Base-by-base conservation (phyloP, 345 rosid genomes). In the Eucalyptus paniculata region DNA sequence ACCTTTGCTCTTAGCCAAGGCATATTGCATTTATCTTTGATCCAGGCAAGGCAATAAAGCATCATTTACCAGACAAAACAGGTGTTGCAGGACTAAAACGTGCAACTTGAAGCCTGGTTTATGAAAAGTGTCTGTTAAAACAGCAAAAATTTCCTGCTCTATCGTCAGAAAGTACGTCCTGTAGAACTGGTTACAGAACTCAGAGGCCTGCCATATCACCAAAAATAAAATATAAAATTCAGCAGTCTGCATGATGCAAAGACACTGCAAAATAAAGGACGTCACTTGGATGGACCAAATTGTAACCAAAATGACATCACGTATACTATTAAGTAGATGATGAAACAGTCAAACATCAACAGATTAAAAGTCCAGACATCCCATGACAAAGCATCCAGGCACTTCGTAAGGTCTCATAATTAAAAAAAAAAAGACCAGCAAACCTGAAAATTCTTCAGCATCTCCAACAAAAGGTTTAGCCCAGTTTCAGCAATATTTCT, bases 91-190 rank as follows among this genome's bases (percentile, higher is more conserved):
- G 89, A 98, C 98, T 80, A 94, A 91, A 89, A 98, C 99, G 88
- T 98, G 99, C 93, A 98, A 91, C 96, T 98, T 98, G 95, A 98
- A 98, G 86, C 99, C 99, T 90, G 99, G 99, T 92, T 98, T 98
- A 90, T 98, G 99, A 89, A 98, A 98, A 14, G 99, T 98, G 91
- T 98, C 99, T 1, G 99, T 96, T 92, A 98, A 92, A 87, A 98
- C 99, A 4, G 97, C 99, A 94, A 98, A 98, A 89, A 94, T 98
- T 92, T 98, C 99, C 93, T 98, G 99, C 95, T 96, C 99, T 87
- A 95, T 95, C 47, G 94, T 91, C 92, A 96, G 87, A 90, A 92
- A 95, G 90, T 96, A 96, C 15, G 96, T 92, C 86, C 91, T 91
- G 90, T 93, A 96, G 94, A 98, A 98, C 89, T 98, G 99, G 92